Evolutionary conservation across 345 rosid species (phyloP).

Genomic region (Iberis pinnata): DNA sequence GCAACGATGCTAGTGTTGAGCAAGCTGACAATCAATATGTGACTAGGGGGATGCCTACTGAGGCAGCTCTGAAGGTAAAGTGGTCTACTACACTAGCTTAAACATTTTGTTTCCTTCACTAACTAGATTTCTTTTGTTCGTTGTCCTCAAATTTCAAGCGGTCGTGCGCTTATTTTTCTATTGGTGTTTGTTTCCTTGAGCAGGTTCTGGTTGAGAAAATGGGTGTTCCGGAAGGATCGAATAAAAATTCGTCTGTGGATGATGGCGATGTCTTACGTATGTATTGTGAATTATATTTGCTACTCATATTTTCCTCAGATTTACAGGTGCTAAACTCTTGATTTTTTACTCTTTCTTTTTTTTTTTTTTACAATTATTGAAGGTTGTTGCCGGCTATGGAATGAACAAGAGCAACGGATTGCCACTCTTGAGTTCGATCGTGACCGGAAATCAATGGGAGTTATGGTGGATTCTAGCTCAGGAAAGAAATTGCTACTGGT

Average conservation of each 20-base stretch:
- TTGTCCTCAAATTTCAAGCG: neutral
- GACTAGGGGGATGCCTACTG: constrained; percentile 77
- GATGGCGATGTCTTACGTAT: constrained; percentile 46
- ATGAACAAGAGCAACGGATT: constrained; percentile 57
- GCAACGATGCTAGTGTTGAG: constrained; percentile 79
- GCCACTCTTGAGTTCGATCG: constrained; percentile 96
- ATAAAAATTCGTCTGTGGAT: constrained; percentile 34
- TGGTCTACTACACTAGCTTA: constrained; percentile 10
- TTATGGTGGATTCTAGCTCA: constrained; percentile 73
- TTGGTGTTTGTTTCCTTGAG: constrained; percentile 9
- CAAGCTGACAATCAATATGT: constrained; percentile 57
- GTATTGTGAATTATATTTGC: constrained; percentile 11
- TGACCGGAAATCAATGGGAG: constrained; percentile 96
- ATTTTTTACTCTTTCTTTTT: neutral
- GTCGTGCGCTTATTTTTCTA: neutral
- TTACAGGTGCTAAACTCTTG: neutral
- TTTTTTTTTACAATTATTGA: neutral
- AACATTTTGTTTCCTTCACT: constrained; percentile 7
- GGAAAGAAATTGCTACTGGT: constrained; percentile 68
- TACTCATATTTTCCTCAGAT: neutral
- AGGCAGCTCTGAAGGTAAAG: constrained; percentile 89
- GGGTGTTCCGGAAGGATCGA: constrained; percentile 61
- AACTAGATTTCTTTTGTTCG: neutral
- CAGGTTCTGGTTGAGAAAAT: constrained; percentile 96
- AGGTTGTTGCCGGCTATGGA: constrained; percentile 78